phyloP scores from a whole-genome alignment of 129 eudicot genomes.

The Tagetes erecta region DNA sequence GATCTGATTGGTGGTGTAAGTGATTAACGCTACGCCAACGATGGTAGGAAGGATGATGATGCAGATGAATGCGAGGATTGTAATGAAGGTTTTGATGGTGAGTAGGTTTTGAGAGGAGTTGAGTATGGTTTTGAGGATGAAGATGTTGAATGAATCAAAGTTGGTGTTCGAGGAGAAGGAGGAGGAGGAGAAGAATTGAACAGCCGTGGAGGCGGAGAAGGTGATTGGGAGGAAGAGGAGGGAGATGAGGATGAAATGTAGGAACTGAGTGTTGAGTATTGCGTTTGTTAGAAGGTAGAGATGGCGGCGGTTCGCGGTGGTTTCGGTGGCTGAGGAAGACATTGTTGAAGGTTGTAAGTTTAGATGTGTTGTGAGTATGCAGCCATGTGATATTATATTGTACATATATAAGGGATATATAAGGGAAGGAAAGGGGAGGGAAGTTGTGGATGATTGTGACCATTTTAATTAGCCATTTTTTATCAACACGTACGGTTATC shows the following conservation, averaged over 20 bases:
- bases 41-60: constrained; percentile 18
- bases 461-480: too few relatives aligned
- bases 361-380: background rate
- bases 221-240: constrained; percentile 2
- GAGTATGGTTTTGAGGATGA: too few relatives aligned
- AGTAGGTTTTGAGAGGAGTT: constrained; percentile 22
- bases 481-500: too few relatives aligned
- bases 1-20: constrained; percentile 19
- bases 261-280: constrained; percentile 46
- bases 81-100: background rate
- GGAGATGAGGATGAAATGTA: constrained; percentile 39
- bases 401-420: too few relatives aligned
- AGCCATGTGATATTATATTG: too few relatives aligned
- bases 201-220: constrained; percentile 42
- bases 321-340: constrained; percentile 20
- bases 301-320: constrained; percentile 25
- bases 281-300: constrained; percentile 36
- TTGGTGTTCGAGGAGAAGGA: too few relatives aligned
- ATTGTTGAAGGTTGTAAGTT: background rate
- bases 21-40: constrained; percentile 17
- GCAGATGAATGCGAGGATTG: background rate
- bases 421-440: too few relatives aligned
- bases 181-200: constrained; percentile 35
- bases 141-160: too few relatives aligned
- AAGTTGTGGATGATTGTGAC: too few relatives aligned